Conservation (phyloP, 1,139 yeast species). For the Wickerhamomyces sp. region DNA sequence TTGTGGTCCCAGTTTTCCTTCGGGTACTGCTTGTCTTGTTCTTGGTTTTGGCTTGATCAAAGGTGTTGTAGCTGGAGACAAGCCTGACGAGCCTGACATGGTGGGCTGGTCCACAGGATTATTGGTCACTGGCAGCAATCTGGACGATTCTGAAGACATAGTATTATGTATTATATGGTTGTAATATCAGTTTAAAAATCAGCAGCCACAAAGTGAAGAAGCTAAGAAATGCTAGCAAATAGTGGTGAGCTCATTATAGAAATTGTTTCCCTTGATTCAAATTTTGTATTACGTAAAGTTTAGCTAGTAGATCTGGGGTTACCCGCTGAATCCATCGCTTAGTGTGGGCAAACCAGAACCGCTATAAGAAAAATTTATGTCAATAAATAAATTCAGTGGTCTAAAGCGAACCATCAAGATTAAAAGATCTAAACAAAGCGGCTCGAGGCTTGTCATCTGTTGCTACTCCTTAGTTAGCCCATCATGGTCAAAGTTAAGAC, state of each 20-base stretch:
- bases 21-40: constrained; percentile 9
- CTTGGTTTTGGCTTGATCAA: constrained; percentile 1
- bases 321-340: constrained; percentile 1
- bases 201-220: background rate
- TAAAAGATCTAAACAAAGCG: background rate
- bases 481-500: constrained; percentile 32
- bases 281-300: background rate
- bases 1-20: constrained; percentile 66
- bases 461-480: no score
- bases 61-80: background rate
- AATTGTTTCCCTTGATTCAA: background rate
- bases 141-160: background rate
- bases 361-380: background rate
- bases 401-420: background rate
- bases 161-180: background rate
- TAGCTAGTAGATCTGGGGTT: background rate
- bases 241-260: no score
- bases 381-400: background rate
- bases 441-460: no score
- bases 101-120: background rate
- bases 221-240: background rate
- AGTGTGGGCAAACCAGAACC: background rate
- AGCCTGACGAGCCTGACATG: background rate
- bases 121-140: background rate
- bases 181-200: background rate